Conservation (phyloP, 1,284 basidiomycete species). For the Abortiporus biennis region DNA sequence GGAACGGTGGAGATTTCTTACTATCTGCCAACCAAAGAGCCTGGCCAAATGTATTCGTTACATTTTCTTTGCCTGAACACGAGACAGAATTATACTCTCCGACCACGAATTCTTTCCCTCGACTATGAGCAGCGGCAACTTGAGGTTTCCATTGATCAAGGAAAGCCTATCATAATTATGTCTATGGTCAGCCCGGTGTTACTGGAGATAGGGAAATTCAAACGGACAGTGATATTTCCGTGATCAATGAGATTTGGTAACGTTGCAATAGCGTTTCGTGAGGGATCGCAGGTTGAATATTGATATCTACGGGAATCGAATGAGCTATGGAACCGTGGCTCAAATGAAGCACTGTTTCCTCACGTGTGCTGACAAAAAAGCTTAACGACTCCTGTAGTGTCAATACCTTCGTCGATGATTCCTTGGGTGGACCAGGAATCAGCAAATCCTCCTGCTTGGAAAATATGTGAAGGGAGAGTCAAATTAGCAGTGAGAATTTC, state of each 20-base stretch:
- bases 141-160: slow-evolving; percentile 31
- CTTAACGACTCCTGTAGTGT: slow-evolving; percentile 23
- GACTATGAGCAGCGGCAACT: slow-evolving; percentile 25
- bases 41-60: slow-evolving; percentile 31
- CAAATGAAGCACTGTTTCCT: slow-evolving; percentile 3
- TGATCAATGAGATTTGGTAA: slow-evolving; percentile 28
- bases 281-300: slow-evolving; percentile 32
- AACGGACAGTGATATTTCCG: slow-evolving; percentile 26
- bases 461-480: slow-evolving; percentile 22
- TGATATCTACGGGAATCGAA: slow-evolving; percentile 23
- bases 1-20: slow-evolving; percentile 11
- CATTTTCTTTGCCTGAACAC: slow-evolving; percentile 31
- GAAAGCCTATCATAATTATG: slow-evolving; percentile 19
- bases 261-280: slow-evolving; percentile 27
- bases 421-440: slow-evolving; percentile 25
- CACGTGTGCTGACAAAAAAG: slow-evolving; percentile 29
- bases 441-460: slow-evolving; percentile 27
- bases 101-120: slow-evolving; percentile 27
- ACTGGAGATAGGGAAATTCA: background rate
- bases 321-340: background rate
- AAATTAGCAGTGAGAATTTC: slow-evolving; percentile 21
- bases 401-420: slow-evolving; percentile 25
- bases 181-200: background rate
- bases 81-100: slow-evolving; percentile 31
- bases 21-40: slow-evolving; percentile 30